Percentiles rank a stretch among this genome's conserved stretches.
Conservation (phyloP, 2,329 filamentous ascomycete species). For the Teratosphaeria pseudoeucalypti region DNA sequence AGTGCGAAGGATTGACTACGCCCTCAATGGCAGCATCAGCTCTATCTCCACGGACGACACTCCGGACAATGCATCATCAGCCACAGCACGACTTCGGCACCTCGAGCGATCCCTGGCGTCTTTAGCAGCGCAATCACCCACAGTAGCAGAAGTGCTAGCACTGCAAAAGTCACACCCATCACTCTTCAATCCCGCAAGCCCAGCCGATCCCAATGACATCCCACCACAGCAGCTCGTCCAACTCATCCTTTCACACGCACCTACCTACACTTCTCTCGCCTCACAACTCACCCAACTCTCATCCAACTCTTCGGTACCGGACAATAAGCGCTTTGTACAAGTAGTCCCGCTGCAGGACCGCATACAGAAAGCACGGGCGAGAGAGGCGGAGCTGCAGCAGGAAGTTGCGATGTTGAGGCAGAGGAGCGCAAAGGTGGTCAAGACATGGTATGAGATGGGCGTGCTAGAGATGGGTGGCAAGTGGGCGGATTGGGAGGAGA, state of each 20-base stretch:
- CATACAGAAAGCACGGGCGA: constrained; percentile 50
- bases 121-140: constrained; percentile 29
- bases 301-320: constrained; percentile 32
- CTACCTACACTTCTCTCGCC: constrained; percentile 31
- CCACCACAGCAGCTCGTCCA: constrained; percentile 18
- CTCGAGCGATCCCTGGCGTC: constrained; percentile 24
- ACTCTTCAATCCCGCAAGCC: constrained; percentile 20
- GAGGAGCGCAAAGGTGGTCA: constrained; percentile 46
- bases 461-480: constrained; percentile 58
- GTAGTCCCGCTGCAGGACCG: constrained; percentile 50
- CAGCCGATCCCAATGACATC: constrained; percentile 12
- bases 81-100: constrained; percentile 13
- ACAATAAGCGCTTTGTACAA: constrained; percentile 36
- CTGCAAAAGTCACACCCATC: constrained; percentile 33
- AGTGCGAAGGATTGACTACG: constrained; percentile 34
- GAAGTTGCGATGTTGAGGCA: constrained; percentile 55
- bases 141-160: constrained; percentile 30
- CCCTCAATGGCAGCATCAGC: constrained; percentile 26
- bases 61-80: constrained; percentile 1
- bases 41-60: constrained; percentile 2
- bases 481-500: constrained; percentile 61
- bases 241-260: constrained; percentile 36
- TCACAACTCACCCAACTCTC: constrained; percentile 36
- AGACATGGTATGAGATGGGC: constrained; percentile 61
- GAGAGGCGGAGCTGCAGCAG: constrained; percentile 50